A percentile compares a stretch with the other conserved stretches of the same genome.
Evolutionary conservation across 2,329 filamentous ascomycete genomes (phyloP).

Genomic region (Chalaropsis ovoidea): DNA sequence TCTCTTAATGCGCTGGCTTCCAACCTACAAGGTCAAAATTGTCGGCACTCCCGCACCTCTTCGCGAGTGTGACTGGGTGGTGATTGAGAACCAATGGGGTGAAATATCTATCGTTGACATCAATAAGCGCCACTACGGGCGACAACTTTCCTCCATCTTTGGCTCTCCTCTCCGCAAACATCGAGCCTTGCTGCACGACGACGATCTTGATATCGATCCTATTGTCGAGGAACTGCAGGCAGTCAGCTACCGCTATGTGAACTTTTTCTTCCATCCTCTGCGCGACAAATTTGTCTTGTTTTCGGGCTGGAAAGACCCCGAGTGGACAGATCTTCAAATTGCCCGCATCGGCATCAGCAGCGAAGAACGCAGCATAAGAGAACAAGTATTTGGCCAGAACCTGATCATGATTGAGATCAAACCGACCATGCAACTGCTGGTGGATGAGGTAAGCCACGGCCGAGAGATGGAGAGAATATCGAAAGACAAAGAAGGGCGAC

Average conservation of each 20-base stretch:
- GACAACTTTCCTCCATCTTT: slow-evolving; percentile 53
- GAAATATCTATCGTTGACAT: slow-evolving; percentile 74
- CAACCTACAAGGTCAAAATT: slow-evolving; percentile 70
- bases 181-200: slow-evolving; percentile 44
- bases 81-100: slow-evolving; percentile 95
- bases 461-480: neutral
- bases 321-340: slow-evolving; percentile 67
- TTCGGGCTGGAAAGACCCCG: slow-evolving; percentile 87
- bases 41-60: slow-evolving; percentile 60
- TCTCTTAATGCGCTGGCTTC: slow-evolving; percentile 80
- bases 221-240: slow-evolving; percentile 64
- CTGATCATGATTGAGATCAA: slow-evolving; percentile 91
- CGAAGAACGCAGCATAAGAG: slow-evolving; percentile 74
- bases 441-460: slow-evolving; percentile 60
- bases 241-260: slow-evolving; percentile 87
- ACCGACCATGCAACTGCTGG: slow-evolving; percentile 65
- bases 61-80: slow-evolving; percentile 75
- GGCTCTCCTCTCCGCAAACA: slow-evolving; percentile 53
- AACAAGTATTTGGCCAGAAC: slow-evolving; percentile 81
- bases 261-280: slow-evolving; percentile 80
- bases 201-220: slow-evolving; percentile 64
- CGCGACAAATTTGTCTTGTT: slow-evolving; percentile 81
- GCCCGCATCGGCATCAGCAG: slow-evolving; percentile 74
- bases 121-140: slow-evolving; percentile 43
- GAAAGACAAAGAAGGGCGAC: neutral